Base-by-base conservation (phyloP, 78 protist species). In the Pelomyxa schiedti region DNA sequence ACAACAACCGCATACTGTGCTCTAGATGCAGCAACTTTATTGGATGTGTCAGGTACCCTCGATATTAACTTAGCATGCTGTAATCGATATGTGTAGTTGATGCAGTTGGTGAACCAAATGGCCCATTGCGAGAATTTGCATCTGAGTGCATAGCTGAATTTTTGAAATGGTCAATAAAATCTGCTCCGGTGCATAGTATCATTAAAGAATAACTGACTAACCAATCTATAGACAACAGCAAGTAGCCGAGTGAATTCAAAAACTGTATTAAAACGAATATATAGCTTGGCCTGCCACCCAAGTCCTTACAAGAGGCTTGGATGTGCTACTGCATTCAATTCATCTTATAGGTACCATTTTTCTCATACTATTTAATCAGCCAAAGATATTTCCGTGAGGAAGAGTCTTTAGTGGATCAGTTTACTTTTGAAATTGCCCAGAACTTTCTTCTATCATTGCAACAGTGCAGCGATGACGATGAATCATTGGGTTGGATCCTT, bases 81-180 rank as follows among this genome's bases (percentile, higher is more conserved):
- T n/a, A n/a, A n/a, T n/a, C n/a, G n/a, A n/a, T n/a, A n/a, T 28
- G 79, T 35, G 41, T 86, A 3, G n/a, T 83, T 16, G 87, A 83
- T 9, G 91, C 82, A 3, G 76, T 90, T 39, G 69, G 78, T 24
- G 28, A 53, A 1, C n/a, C 81, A 16, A 0, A 80, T 29, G 86
- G 81, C 29, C 77, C 87, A 0, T 78, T 85, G 2, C 77, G 94
- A 30, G 92, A 83, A 3, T 35, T 87, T n/a, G 69, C 77, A 3
- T 88, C 89, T n/a, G 22, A 39, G 9, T 78, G 80, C 28, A 39
- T 79, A 8, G 66, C 78, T 1, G 94, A 90, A 29, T 87, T 87
- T 58, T 65, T 82, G 4, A 40, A 32, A 29, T 87, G 83, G 86
- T 52, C 85, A 2, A 65, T 84, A 26, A 74, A 77, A 68, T 83